Evolutionary conservation across 2,329 filamentous ascomycete genomes (phyloP).

Genomic region (Grosmannia serpens): DNA sequence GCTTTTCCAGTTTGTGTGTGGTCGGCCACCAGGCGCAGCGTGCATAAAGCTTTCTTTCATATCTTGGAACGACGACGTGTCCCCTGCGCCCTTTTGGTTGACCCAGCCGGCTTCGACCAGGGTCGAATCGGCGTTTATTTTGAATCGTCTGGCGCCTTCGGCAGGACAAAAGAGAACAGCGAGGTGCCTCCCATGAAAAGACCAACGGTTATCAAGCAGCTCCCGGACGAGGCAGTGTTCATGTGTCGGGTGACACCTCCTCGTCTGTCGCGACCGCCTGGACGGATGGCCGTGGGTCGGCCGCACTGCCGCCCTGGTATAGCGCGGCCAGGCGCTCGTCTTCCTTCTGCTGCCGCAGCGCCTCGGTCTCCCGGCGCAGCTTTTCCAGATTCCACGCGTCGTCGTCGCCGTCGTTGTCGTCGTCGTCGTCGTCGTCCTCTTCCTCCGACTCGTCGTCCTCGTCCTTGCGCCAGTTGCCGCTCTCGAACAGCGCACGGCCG

Average conservation of each 20-base stretch:
- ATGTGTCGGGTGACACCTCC: conserved; percentile 16
- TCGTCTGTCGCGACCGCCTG: conserved; percentile 4
- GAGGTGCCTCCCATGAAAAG: not conserved
- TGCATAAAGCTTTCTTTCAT: not conserved
- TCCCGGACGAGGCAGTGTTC: not conserved
- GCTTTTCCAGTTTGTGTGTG: not conserved
- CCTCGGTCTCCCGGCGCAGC: conserved; percentile 75
- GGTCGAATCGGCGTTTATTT: not conserved
- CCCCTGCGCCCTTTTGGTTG: not conserved
- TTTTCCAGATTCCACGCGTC: conserved; percentile 69
- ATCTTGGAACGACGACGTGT: not conserved
- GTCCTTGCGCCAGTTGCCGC: conserved; percentile 73
- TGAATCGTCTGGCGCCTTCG: not conserved
- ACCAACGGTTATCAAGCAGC: not conserved
- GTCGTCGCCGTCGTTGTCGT: conserved; percentile 29
- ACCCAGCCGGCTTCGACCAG: not conserved
- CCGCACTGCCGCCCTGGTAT: conserved; percentile 3
- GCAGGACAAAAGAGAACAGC: not conserved
- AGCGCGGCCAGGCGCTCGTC: conserved; percentile 47
- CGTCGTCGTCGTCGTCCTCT: conserved; percentile 43
- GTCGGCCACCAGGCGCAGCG: not conserved
- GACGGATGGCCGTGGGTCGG: conserved; percentile 1
- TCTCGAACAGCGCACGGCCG: conserved; percentile 89
- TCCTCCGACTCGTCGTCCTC: conserved; percentile 53
- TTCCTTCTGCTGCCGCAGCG: conserved; percentile 61